phyloP scores from a whole-genome alignment of 306 rosid species.

The Vicia faba region DNA sequence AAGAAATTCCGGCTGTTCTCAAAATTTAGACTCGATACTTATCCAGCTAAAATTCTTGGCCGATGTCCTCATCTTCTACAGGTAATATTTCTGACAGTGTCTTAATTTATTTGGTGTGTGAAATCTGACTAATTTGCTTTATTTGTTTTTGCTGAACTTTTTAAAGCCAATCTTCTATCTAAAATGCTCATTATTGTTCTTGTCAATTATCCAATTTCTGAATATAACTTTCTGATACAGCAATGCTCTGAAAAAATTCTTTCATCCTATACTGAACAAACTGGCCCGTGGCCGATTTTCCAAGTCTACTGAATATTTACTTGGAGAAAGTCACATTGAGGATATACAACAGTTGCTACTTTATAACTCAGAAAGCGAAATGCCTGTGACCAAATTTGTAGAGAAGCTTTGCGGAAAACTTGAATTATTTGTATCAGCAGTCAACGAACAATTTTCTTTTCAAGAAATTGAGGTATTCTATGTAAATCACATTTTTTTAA shows the following conservation, averaged over 20 bases:
- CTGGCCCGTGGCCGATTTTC: slow-evolving; percentile 41
- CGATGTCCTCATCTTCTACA: slow-evolving; percentile 71
- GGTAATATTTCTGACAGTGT: slow-evolving; percentile 49
- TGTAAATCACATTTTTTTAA: slow-evolving; percentile 19
- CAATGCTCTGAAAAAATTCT: slow-evolving; percentile 70
- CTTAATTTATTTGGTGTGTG: not conserved
- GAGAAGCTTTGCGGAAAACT: slow-evolving; percentile 71
- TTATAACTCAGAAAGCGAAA: slow-evolving; percentile 45
- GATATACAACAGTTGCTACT: slow-evolving; percentile 63
- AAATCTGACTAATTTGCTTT: slow-evolving; percentile 19
- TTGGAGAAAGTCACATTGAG: slow-evolving; percentile 55
- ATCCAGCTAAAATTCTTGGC: slow-evolving; percentile 70
- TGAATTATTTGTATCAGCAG: slow-evolving; percentile 56
- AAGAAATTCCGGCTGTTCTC: slow-evolving; percentile 47
- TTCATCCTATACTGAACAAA: slow-evolving; percentile 59
- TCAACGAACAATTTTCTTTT: slow-evolving; percentile 65
- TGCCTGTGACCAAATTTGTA: slow-evolving; percentile 49
- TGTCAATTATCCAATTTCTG: slow-evolving; percentile 33
- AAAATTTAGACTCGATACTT: slow-evolving; percentile 62
- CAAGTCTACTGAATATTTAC: slow-evolving; percentile 49
- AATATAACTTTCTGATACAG: slow-evolving; percentile 51
- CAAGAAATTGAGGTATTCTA: slow-evolving; percentile 74
- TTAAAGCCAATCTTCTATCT: slow-evolving; percentile 30
- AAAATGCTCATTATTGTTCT: slow-evolving; percentile 12
- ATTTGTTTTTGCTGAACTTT: slow-evolving; percentile 23